phyloP scores from a whole-genome alignment of 2,329 filamentous ascomycete genomes.

The Nannizzia gypsea region DNA sequence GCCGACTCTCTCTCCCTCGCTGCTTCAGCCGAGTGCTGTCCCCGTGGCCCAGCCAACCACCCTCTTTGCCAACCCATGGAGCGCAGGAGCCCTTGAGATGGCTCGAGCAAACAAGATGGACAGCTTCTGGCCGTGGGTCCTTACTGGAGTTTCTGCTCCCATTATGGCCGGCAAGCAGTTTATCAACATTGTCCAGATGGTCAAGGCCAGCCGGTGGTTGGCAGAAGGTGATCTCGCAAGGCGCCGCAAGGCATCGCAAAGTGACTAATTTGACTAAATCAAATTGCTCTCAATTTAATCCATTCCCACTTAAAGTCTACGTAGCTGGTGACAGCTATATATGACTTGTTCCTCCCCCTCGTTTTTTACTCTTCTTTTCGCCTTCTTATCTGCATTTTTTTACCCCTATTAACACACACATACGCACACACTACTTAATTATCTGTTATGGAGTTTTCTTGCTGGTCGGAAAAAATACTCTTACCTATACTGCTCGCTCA shows the following conservation, averaged over 20 bases:
- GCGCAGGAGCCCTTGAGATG: conserved; percentile 81
- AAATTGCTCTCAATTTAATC: not conserved
- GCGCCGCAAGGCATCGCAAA: conserved; percentile 39
- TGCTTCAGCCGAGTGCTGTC: conserved; percentile 59
- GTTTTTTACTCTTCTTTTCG: not conserved
- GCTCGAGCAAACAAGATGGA: conserved; percentile 90
- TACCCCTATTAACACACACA: not conserved
- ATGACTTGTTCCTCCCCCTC: not conserved
- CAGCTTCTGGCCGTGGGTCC: conserved; percentile 62
- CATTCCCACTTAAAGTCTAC: no score
- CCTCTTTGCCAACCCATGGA: conserved; percentile 81
- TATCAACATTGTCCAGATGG: conserved; percentile 86
- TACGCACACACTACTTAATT: not conserved
- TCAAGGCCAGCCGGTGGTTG: conserved; percentile 84
- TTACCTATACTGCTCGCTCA: not conserved
- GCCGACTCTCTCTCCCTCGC: conserved; percentile 73
- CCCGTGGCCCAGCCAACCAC: conserved; percentile 56
- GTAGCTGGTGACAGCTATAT: not conserved
- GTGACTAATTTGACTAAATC: not conserved
- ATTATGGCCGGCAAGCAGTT: conserved; percentile 86
- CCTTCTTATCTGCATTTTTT: not conserved
- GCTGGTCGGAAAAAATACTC: not conserved
- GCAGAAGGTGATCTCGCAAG: conserved; percentile 75
- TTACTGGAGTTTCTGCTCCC: conserved; percentile 68
- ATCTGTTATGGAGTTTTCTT: not conserved